Conservation (phyloP, 495 filamentous ascomycete genomes). For the Hypoxylon perforatum region DNA sequence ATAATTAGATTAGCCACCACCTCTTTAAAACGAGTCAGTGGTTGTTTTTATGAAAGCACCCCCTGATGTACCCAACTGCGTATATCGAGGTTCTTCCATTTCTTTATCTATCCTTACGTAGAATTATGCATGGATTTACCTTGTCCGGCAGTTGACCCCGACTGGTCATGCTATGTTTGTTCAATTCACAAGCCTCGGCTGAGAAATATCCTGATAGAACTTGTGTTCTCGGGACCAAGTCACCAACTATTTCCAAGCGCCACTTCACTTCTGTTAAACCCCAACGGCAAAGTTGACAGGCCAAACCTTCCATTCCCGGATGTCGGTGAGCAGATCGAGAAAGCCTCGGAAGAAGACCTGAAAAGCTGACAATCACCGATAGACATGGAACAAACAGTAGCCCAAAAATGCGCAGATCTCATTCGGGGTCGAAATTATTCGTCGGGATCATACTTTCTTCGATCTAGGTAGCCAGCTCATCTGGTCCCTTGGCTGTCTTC, state of each 20-base stretch:
- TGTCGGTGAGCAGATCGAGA: constrained; percentile 60
- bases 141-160: constrained; percentile 78
- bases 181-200: constrained; percentile 82
- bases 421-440: constrained; percentile 68
- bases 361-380: constrained; percentile 73
- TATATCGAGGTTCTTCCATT: not conserved
- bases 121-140: constrained; percentile 59
- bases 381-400: constrained; percentile 52
- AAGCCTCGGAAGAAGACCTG: constrained; percentile 73
- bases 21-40: not conserved
- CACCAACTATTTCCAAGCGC: constrained; percentile 66
- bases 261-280: constrained; percentile 92
- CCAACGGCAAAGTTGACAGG: constrained; percentile 94
- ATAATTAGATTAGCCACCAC: not conserved
- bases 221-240: constrained; percentile 87
- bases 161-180: constrained; percentile 85
- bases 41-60: not conserved
- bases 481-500: constrained; percentile 70
- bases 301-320: constrained; percentile 92
- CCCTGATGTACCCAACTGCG: not conserved
- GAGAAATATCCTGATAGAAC: constrained; percentile 77
- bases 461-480: constrained; percentile 68
- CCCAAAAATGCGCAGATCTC: constrained; percentile 53
- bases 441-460: constrained; percentile 79
- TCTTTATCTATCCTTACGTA: not conserved